Evolutionary conservation across 306 rosid species (phyloP).

Genomic region (Hylodesmum podocarpum): DNA sequence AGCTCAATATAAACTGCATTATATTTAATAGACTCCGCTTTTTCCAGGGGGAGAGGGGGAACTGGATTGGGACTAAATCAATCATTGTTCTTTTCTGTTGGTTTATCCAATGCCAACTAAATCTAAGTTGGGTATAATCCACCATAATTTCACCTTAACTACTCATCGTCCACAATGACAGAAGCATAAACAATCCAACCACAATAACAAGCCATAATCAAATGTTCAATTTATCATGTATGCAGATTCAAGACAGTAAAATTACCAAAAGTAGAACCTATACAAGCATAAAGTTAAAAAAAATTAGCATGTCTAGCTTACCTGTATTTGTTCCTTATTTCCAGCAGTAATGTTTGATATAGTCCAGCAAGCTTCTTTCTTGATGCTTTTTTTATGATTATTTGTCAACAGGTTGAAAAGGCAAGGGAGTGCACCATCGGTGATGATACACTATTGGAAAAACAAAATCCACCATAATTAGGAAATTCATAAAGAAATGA

Average conservation of each 20-base stretch:
- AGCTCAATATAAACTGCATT: neutral
- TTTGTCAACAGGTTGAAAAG: conserved; percentile 71
- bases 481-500: neutral
- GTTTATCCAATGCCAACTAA: neutral
- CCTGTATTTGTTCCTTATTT: conserved; percentile 82
- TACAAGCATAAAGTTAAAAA: neutral
- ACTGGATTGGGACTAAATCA: neutral
- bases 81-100: neutral
- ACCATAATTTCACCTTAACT: neutral
- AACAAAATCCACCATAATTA: conserved; percentile 13
- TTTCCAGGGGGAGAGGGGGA: neutral
- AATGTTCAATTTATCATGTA: neutral
- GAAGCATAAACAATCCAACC: neutral
- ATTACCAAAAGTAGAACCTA: neutral
- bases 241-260: neutral
- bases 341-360: conserved; percentile 89
- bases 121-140: neutral
- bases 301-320: conserved; percentile 21
- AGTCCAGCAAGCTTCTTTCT: conserved; percentile 93
- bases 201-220: neutral
- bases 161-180: neutral
- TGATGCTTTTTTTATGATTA: conserved; percentile 72
- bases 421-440: conserved; percentile 67
- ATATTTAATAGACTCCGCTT: neutral
- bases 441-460: conserved; percentile 52